These are phyloP conservation scores for Athelia sp. DNA, from an alignment of 1,284 basidiomycete species.

Conservation along the genomic window DNA sequence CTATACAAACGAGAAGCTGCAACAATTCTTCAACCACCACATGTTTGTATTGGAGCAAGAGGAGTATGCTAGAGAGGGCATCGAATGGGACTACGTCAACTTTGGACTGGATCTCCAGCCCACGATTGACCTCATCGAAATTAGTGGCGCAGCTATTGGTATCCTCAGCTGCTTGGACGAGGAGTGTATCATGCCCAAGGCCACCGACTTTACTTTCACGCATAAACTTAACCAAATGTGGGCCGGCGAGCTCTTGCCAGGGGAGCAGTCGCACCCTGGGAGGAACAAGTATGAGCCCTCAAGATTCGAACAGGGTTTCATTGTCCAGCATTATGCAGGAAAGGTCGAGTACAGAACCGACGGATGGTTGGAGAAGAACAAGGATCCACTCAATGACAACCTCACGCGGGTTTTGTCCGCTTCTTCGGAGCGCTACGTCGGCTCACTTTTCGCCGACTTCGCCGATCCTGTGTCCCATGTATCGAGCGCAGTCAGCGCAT, in stretches of 20 bases:
- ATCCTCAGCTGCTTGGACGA: conserved; percentile 95
- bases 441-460: conserved; percentile 84
- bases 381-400: conserved; percentile 97
- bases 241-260: conserved; percentile 42
- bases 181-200: conserved; percentile 99
- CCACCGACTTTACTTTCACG: conserved; percentile 92
- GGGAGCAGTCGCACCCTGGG: conserved; percentile 65
- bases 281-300: conserved; percentile 82
- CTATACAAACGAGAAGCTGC: conserved; percentile 96
- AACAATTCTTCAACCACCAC: conserved; percentile 99
- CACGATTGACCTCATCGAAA: conserved; percentile 97
- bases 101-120: conserved; percentile 98
- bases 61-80: conserved; percentile 95
- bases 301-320: conserved; percentile 92
- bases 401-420: conserved; percentile 85
- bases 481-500: conserved; percentile 26
- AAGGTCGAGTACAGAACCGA: conserved; percentile 95
- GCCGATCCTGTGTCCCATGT: conserved; percentile 37
- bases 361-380: conserved; percentile 99
- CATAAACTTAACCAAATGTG: conserved; percentile 84
- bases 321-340: conserved; percentile 95
- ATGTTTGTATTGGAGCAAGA: conserved; percentile 99
- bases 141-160: conserved; percentile 71
- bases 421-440: conserved; percentile 82
- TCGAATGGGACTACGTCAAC: conserved; percentile 99